Evolutionary conservation across 768 basidiomycete genomes (phyloP), one percentile per base, ranked within the genome.

Genomic region (Rhodotorula sphaerocarpa): DNA sequence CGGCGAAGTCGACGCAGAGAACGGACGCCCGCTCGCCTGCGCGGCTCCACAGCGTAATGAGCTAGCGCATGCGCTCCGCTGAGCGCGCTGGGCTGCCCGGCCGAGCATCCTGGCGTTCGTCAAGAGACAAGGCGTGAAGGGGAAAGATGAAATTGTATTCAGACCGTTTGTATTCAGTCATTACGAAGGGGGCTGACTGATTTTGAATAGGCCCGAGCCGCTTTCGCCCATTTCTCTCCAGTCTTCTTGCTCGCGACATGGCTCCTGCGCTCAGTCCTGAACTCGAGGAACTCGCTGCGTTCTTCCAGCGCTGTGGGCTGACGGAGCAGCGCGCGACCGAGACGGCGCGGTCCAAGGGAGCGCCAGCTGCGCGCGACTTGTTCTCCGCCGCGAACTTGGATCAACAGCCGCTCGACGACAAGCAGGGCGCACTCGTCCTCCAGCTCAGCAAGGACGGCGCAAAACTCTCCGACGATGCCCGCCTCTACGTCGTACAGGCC

Each of bases 401-500:
- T 33, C 1, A 27, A 7, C 20, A 1, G 30, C 48, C 33, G 18
- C 57, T 69, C 28, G 55, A 54, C 27, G 64, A 65, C 58, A 66
- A 65, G 56, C 61, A 62, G 44, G 58, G 55, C 11, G 34, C 55
- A 3, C 47, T 69, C 42, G 54, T 33, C 7, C 55, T 69, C 28
- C 57, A 63, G 11, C 78, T 82, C 25, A 71, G 66, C 3, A 92
- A 89, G 76, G 65, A 61, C 25, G 56, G 54, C 18, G 5, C 31
- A 1, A 30, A 25, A 2, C 71, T 90, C 43, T 80, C 76, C 7
- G 76, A 79, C 36, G 77, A 75, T n/a, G 82, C 82, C 73, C 80
- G 81, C 63, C 78, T 76, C 48, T 88, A 83, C 75, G 77, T 86
- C 23, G 79, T 88, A 42, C 74, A 77, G n/a, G 82, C 80, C 65